Evolutionary conservation across 2,329 filamentous ascomycete species (phyloP), one percentile per base, ranked within the genome.

Genomic region (Fulvia fulva): DNA sequence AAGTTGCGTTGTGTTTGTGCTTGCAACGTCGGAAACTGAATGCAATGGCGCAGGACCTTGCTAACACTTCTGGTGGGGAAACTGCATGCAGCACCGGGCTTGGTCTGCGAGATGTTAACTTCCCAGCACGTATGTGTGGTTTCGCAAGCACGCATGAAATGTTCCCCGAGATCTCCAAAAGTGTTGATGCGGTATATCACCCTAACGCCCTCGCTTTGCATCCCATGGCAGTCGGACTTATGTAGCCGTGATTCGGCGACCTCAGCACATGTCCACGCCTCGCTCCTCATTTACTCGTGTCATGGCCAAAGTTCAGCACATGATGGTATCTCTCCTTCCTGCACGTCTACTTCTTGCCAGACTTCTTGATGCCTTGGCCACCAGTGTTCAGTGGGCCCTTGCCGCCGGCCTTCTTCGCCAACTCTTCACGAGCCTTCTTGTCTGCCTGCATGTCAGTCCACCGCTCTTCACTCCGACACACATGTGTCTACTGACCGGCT

Each of bases 291-390:
- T 53, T 9, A 34, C 37, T 44, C 16, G 50, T 52, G 50, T 34
- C 25, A 32, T 51, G 25, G 25, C 25, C 47, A 4, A 16, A 41
- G n/a, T 14, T 14, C n/a, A 11, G 9, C 34, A 37, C 32, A 23
- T 23, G 3, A 12, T 28, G 21, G 1, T 41, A 11, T 16, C 32
- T 37, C n/a, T 14, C 26, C 16, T n/a, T 28, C 14, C 16, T 37
- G 23, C 16, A 28, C 43, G 34, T 55, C 65, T 83, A 96, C 87
- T 97, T 96, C 89, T 97, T 96, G 77, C 91, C 92, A 62, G 89
- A 94, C 85, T 96, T 97, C 87, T 97, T 97, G 81, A 97, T 96
- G 63, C 91, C 91, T 78, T 95, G 90, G 51, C 82, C 76, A 32
- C 91, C 91, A 30, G 86, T 88, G 78, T 91, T 92, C 73, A 97